Base-by-base conservation (phyloP, 2,329 filamentous ascomycete species). In the Hyphodiscus sp. region DNA sequence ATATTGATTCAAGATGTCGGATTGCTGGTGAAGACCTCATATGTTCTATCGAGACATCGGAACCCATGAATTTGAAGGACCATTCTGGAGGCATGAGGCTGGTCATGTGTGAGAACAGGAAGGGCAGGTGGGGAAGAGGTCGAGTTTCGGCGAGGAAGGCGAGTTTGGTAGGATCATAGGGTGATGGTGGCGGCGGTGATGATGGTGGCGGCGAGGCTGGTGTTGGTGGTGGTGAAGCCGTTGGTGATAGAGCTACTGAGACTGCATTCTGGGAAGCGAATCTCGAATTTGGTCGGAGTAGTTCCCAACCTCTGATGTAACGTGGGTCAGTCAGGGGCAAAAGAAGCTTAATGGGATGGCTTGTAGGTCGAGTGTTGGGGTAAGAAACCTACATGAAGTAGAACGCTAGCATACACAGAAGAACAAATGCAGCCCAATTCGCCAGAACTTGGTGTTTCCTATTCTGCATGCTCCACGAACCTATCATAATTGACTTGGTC, bases 141-240 rank as follows among this genome's bases (percentile, higher is more conserved):
- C 78, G 73, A 62, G 75, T 75, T 65, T 81, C 78, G 56, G 81
- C 74, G 23, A 82, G 70, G 19, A 81, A 72, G n/a, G 77, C 79
- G 45, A 81, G 70, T 61, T 81, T 80, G 57, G 71, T 74, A 48
- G 70, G 68, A 62, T 80, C 78, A 67, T 59, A 64, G 41, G 51
- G 58, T 16, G 59, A 59, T 19, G 50, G 30, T 20, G 47, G 23
- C n/a, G 49, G 20, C 15, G 53, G 48, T 18, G 41, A 45, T 47
- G 41, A 45, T 47, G 41, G 18, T 23, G 30, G 42, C 15, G 52
- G 33, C 11, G 51, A 26, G 43, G 53, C n/a, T 41, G 52, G 48
- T 26, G 23, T 3, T 26, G 23, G 23, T 26, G 23, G 23, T 26
- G 3, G 23, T 8, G 41, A 49, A 43, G 41, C 20, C 18, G 30